Evolutionary conservation across 768 basidiomycete species (phyloP).

Genomic region (Russula sp.): DNA sequence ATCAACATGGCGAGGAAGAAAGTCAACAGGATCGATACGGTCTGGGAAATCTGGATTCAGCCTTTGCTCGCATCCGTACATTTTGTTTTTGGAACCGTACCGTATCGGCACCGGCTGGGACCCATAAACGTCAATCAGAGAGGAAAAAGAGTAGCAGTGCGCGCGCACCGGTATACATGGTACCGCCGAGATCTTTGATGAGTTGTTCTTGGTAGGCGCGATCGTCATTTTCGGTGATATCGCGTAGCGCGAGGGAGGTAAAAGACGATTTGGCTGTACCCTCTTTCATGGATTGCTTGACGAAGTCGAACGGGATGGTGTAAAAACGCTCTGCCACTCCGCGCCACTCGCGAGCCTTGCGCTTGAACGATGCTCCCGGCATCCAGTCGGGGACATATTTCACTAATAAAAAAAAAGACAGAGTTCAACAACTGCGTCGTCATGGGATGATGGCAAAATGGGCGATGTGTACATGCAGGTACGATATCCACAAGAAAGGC

Average conservation of each 20-base stretch:
- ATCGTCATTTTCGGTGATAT: conserved; percentile 19
- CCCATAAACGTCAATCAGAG: neutral
- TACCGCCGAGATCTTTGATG: conserved; percentile 20
- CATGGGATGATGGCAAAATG: neutral
- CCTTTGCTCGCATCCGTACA: neutral
- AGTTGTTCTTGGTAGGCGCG: conserved; percentile 21
- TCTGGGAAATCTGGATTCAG: conserved; percentile 10
- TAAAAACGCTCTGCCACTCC: conserved; percentile 16
- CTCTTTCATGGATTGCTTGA: conserved; percentile 19
- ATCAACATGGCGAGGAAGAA: conserved; percentile 25
- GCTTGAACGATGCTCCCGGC: conserved; percentile 24
- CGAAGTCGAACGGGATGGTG: conserved; percentile 21
- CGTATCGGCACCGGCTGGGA: conserved; percentile 22
- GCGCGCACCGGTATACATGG: conserved; percentile 15
- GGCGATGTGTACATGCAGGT: conserved; percentile 21
- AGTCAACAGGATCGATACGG: conserved; percentile 18
- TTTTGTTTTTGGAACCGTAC: conserved; percentile 3
- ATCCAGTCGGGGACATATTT: conserved; percentile 25
- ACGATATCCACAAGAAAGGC: conserved; percentile 25
- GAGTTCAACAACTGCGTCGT: neutral
- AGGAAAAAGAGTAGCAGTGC: neutral
- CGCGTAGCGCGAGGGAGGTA: conserved; percentile 18
- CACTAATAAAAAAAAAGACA: conserved; percentile 15
- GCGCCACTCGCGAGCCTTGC: conserved; percentile 22
- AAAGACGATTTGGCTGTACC: conserved; percentile 15